Percentiles rank a stretch among this genome's conserved stretches.
Conservation (phyloP, 139 green algal genomes). For the Coelastrella sp. region DNA sequence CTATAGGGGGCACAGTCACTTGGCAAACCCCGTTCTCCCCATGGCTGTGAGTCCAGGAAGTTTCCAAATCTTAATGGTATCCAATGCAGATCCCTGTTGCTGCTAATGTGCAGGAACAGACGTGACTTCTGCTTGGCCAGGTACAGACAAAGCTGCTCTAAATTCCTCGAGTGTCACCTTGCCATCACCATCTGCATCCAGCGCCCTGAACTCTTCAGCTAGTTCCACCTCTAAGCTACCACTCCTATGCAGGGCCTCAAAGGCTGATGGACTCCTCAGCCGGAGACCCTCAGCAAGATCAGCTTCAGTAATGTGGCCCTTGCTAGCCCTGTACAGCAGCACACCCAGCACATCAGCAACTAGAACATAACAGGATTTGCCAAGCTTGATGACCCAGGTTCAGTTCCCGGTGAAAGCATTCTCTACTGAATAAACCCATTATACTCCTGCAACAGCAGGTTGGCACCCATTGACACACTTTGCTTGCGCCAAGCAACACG, state of each 20-base stretch:
- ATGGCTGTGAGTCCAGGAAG: too few relatives aligned
- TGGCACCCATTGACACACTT: too few relatives aligned
- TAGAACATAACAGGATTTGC: neutral
- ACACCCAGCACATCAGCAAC: neutral
- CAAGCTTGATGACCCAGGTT: too few relatives aligned
- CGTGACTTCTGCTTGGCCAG: neutral
- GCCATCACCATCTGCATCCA: conserved; percentile 58
- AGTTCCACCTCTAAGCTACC: conserved; percentile 52
- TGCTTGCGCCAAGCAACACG: too few relatives aligned
- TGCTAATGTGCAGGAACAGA: neutral
- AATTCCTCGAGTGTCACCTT: conserved; percentile 65
- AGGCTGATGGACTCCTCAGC: neutral
- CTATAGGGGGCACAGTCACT: too few relatives aligned
- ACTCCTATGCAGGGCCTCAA: conserved; percentile 35
- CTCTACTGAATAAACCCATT: too few relatives aligned
- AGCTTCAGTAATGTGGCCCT: conserved; percentile 56
- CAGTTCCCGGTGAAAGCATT: too few relatives aligned
- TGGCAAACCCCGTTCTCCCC: too few relatives aligned
- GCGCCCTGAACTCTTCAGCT: conserved; percentile 53
- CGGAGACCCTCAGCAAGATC: conserved; percentile 55
- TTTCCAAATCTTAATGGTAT: too few relatives aligned
- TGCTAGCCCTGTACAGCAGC: conserved; percentile 27
- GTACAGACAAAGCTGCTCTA: conserved; percentile 51
- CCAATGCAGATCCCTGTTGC: neutral
- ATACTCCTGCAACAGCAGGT: too few relatives aligned